Percentiles rank a stretch among this genome's conserved stretches.
phyloP scores from a whole-genome alignment of 768 basidiomycete species.

The Rhizopogon roseolus region DNA sequence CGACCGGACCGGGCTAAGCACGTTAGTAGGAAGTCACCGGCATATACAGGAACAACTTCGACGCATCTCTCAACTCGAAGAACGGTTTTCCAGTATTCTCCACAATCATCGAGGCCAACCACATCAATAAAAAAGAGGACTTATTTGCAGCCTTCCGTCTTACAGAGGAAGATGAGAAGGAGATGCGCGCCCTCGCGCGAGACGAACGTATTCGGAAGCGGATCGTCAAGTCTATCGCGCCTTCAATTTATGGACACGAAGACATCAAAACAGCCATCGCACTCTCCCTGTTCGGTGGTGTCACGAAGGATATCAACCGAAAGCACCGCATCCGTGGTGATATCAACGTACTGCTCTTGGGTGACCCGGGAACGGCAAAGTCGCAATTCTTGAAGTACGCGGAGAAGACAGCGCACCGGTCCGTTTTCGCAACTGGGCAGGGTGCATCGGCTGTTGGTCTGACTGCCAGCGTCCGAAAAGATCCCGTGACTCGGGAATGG shows the following conservation, averaged over 20 bases:
- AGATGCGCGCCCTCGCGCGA: conserved; percentile 80
- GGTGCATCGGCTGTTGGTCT: conserved; percentile 98
- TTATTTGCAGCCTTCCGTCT: conserved; percentile 97
- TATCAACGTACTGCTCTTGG: conserved; percentile 93
- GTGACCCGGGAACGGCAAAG: conserved; percentile 98
- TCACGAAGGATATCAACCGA: conserved; percentile 92
- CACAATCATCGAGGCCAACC: conserved; percentile 96
- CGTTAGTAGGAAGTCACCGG: conserved; percentile 85
- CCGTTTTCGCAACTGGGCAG: conserved; percentile 97
- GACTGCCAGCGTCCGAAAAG: conserved; percentile 98
- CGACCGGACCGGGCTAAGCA: conserved; percentile 6
- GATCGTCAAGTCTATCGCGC: conserved; percentile 97
- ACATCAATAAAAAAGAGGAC: conserved; percentile 99
- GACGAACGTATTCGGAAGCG: conserved; percentile 96
- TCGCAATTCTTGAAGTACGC: conserved; percentile 99
- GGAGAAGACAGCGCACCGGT: conserved; percentile 96
- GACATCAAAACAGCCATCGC: conserved; percentile 98
- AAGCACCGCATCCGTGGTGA: conserved; percentile 97
- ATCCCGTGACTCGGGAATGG: conserved; percentile 97
- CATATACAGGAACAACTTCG: conserved; percentile 98
- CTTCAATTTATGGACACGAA: conserved; percentile 98
- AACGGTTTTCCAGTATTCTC: conserved; percentile 99
- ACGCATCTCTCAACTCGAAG: conserved; percentile 95
- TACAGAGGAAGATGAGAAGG: conserved; percentile 94
- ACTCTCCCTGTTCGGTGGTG: conserved; percentile 90